Conservation (phyloP, 2,329 filamentous ascomycete genomes). For the Sordariomycetes sp. region DNA sequence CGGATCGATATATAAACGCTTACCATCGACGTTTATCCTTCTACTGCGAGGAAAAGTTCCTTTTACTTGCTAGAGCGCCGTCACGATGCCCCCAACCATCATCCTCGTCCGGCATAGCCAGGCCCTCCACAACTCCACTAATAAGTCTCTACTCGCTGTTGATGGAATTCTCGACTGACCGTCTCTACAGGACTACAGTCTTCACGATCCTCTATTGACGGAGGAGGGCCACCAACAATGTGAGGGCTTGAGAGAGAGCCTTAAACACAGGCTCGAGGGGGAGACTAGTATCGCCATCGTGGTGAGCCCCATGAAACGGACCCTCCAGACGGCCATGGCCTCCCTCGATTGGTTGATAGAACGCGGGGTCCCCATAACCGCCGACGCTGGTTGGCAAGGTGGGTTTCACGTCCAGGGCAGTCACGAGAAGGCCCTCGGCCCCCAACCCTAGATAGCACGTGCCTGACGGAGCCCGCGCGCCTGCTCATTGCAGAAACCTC, state of each 20-base stretch:
- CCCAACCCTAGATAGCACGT: not conserved
- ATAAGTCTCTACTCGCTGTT: conserved; percentile 25
- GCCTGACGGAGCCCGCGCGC: not conserved
- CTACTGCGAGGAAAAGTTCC: not conserved
- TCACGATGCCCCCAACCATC: conserved; percentile 40
- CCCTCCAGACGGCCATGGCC: conserved; percentile 48
- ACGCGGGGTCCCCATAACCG: conserved; percentile 36
- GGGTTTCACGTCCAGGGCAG: conserved; percentile 6
- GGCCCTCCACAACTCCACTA: conserved; percentile 37
- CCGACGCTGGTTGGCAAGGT: conserved; percentile 55
- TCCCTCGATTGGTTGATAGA: conserved; percentile 45
- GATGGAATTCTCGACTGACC: not conserved
- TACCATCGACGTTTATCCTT: not conserved
- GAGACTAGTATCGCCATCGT: conserved; percentile 35
- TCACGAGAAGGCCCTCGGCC: not conserved
- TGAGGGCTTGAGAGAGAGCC: conserved; percentile 23
- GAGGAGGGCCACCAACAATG: conserved; percentile 36
- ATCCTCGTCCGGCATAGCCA: conserved; percentile 88
- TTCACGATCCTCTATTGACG: conserved; percentile 38
- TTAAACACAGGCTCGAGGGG: conserved; percentile 22
- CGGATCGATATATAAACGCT: too few species aligned
- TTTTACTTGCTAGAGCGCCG: not conserved
- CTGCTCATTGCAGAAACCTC: conserved; percentile 31
- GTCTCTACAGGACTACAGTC: conserved; percentile 26
- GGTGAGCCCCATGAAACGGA: conserved; percentile 51